Conservation (phyloP, 805 yeast species). For the Kregervanrija fluxuum region DNA sequence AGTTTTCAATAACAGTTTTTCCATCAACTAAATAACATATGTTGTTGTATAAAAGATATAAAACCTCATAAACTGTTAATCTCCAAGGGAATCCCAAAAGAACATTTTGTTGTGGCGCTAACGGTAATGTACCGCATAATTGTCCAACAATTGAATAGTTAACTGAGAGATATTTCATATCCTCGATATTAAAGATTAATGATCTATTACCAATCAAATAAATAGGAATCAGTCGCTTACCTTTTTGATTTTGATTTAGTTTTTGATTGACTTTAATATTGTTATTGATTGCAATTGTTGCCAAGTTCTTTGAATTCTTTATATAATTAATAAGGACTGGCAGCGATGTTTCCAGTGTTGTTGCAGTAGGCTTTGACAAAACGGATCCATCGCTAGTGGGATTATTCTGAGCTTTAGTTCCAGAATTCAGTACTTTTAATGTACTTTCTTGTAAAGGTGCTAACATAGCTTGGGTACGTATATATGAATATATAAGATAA, state of each 20-base stretch:
- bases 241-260: not conserved
- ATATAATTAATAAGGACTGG: no score
- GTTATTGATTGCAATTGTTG: no score
- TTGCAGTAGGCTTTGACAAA: no score
- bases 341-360: no score
- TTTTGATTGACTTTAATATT: not conserved
- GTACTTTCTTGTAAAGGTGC: no score
- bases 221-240: slow-evolving; percentile 4
- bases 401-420: no score
- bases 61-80: slow-evolving; percentile 64
- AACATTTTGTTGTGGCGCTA: slow-evolving; percentile 91
- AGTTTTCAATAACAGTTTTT: slow-evolving; percentile 1
- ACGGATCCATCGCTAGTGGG: no score
- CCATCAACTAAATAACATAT: slow-evolving; percentile 12
- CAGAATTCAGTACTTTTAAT: no score
- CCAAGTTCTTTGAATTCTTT: no score
- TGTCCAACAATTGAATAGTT: slow-evolving; percentile 64
- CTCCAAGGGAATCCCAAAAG: slow-evolving; percentile 79
- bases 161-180: slow-evolving; percentile 47
- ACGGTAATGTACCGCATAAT: slow-evolving; percentile 74
- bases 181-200: slow-evolving; percentile 51
- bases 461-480: no score
- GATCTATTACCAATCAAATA: slow-evolving; percentile 28
- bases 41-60: slow-evolving; percentile 44
- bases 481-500: no score